Conservation (phyloP, 2,329 filamentous ascomycete genomes). For the Trichoderma sp. region DNA sequence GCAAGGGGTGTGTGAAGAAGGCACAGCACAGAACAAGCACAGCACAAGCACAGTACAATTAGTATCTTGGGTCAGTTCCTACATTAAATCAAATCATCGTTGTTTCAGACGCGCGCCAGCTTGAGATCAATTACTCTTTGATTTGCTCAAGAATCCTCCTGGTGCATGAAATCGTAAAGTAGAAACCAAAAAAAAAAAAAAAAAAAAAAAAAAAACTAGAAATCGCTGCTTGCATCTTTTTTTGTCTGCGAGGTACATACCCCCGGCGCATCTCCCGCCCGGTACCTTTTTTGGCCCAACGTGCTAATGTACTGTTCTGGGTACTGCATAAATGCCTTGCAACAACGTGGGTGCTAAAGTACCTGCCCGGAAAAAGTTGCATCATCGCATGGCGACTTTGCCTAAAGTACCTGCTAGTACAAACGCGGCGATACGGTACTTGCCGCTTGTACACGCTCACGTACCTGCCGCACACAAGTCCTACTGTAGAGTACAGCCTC, state of each 20-base stretch:
- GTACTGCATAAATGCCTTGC: conserved; percentile 12
- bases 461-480: neutral
- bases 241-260: neutral
- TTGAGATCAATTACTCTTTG: neutral
- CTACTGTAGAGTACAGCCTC: neutral
- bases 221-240: neutral
- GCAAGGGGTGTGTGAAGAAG: neutral
- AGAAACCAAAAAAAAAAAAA: neutral
- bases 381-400: conserved; percentile 5
- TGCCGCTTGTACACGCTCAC: neutral
- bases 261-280: conserved; percentile 6
- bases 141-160: neutral
- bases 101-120: neutral
- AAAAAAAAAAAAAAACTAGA: neutral
- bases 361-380: neutral
- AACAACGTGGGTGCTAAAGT: conserved; percentile 19
- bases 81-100: neutral
- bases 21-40: too few species aligned
- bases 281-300: neutral
- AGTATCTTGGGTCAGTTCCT: neutral
- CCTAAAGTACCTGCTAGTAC: neutral
- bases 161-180: neutral
- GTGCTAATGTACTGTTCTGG: neutral
- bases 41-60: neutral
- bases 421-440: neutral